Base-by-base conservation (phyloP, 2,329 filamentous ascomycete genomes). In the Celoporthe dispersa region DNA sequence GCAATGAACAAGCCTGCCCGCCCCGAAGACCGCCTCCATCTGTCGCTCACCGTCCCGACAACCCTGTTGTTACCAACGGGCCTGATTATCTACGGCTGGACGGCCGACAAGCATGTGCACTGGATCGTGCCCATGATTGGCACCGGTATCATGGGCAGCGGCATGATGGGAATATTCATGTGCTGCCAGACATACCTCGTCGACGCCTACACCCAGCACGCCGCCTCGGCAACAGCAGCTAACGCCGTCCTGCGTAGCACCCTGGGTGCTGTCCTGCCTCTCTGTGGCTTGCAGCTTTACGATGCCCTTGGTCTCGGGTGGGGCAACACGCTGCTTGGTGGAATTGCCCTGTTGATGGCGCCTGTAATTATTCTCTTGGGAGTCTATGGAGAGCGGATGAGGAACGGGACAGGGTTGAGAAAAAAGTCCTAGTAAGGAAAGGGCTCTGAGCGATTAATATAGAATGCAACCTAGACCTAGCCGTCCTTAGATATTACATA, bases 41-140 rank as follows among this genome's bases (percentile, higher is more conserved):
- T 85, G 0, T 85, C 90, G 78, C 84, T 74, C 88, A 39, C 79
- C 79, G 67, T 82, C 78, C 63, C 80, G 76, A 44, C 73, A 76
- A 9, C 71, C 80, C 55, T 82, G 83, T 19, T 84, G 0, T 62
- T 74, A 3, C 73, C 83, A 0, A 74, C 82, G 12, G 79, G 79
- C 0, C 76, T 85, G 66, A 84, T 85, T 74, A 79, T 78, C 77
- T 84, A 84, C 67, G 82, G 81, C 6, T 84, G 82, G 82, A 76
- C 77, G 0, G 75, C 78, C 0, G 72, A 82, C 41, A 73, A 78
- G 14, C 72, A 78, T 4, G 74, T 78, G 2, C 81, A 84, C 71
- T 84, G 82, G 81, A 81, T 83, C 57, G 78, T 86, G 12, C 86
- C 87, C 0, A 86, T 88, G 68, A 83, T 88, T 60, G 87, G 86